Percentiles rank a stretch among this genome's conserved stretches.
These are phyloP conservation scores for Heterobasidion parviporum DNA, from an alignment of 1,284 basidiomycete species.

Conservation along the genomic window DNA sequence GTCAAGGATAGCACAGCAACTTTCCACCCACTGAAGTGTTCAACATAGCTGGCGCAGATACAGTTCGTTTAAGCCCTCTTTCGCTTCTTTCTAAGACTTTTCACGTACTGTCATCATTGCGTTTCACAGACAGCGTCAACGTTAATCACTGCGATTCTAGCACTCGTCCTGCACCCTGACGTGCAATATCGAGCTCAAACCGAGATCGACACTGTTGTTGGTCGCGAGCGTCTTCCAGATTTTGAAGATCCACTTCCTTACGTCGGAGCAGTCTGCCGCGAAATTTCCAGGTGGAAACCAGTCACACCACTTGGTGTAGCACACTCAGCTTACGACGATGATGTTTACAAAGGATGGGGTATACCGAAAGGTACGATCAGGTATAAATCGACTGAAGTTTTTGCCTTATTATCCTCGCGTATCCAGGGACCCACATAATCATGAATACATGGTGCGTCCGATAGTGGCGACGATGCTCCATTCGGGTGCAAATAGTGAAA, in stretches of 20 bases:
- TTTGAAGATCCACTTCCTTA: slow-evolving; percentile 9
- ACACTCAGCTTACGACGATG: slow-evolving; percentile 11
- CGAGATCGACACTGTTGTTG: slow-evolving; percentile 18
- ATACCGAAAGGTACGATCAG: slow-evolving; percentile 12
- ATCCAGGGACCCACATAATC: slow-evolving; percentile 6
- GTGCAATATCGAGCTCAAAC: slow-evolving; percentile 17
- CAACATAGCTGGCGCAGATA: not conserved
- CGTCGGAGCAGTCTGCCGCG: slow-evolving; percentile 16
- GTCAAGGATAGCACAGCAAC: not conserved
- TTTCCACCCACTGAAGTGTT: not conserved
- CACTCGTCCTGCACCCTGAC: slow-evolving; percentile 17
- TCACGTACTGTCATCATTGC: not conserved
- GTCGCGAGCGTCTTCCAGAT: slow-evolving; percentile 14
- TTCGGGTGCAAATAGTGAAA: no score
- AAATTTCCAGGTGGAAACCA: slow-evolving; percentile 15
- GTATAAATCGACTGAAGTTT: not conserved
- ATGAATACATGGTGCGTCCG: slow-evolving; percentile 10
- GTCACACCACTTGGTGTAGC: not conserved
- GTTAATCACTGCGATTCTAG: not conserved
- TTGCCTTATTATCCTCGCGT: no score
- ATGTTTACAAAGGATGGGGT: slow-evolving; percentile 13
- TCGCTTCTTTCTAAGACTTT: not conserved
- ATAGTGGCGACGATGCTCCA: not conserved
- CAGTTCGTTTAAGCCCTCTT: not conserved
- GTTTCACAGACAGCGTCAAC: not conserved